Percentiles rank a stretch among this genome's conserved stretches.
These are phyloP conservation scores for Cladosporium sp. DNA, from an alignment of 2,329 filamentous ascomycete genomes.

Conservation along the genomic window DNA sequence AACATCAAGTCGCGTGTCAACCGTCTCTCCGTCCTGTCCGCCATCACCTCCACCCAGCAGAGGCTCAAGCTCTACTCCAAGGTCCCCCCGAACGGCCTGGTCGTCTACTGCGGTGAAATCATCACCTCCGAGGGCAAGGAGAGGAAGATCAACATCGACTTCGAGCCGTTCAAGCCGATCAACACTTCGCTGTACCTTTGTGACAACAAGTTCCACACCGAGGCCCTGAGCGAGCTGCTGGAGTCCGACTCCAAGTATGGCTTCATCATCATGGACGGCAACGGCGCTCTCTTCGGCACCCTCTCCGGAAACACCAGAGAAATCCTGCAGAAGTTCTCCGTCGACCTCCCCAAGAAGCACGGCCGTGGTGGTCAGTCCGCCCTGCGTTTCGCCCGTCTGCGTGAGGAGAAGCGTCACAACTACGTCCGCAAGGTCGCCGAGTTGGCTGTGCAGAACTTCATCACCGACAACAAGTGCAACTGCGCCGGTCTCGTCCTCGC, in stretches of 20 bases:
- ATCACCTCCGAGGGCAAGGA: slow-evolving; percentile 98
- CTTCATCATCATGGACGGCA: slow-evolving; percentile 99
- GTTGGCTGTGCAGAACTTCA: slow-evolving; percentile 96
- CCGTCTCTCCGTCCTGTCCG: slow-evolving; percentile 92
- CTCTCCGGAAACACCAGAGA: slow-evolving; percentile 96
- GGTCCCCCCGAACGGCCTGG: slow-evolving; percentile 92
- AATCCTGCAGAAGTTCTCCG: slow-evolving; percentile 93
- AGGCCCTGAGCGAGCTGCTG: slow-evolving; percentile 90
- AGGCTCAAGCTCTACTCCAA: slow-evolving; percentile 99
- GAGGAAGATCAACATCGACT: slow-evolving; percentile 99
- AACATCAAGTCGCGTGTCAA: slow-evolving; percentile 99
- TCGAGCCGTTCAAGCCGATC: slow-evolving; percentile 99
- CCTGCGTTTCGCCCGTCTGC: slow-evolving; percentile 96
- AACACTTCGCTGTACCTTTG: slow-evolving; percentile 99
- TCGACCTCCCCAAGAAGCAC: slow-evolving; percentile 99
- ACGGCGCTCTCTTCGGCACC: slow-evolving; percentile 94
- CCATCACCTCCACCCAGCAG: slow-evolving; percentile 98
- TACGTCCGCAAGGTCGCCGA: slow-evolving; percentile 99
- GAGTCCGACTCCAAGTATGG: slow-evolving; percentile 99
- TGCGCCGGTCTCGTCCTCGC: slow-evolving; percentile 92
- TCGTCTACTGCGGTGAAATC: slow-evolving; percentile 99
- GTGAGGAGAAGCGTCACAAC: slow-evolving; percentile 99
- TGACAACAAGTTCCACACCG: slow-evolving; percentile 99
- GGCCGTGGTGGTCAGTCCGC: slow-evolving; percentile 99
- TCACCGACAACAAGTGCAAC: slow-evolving; percentile 97